phyloP scores from a whole-genome alignment of 2,329 filamentous ascomycete species.

The Fonsecaea monophora region DNA sequence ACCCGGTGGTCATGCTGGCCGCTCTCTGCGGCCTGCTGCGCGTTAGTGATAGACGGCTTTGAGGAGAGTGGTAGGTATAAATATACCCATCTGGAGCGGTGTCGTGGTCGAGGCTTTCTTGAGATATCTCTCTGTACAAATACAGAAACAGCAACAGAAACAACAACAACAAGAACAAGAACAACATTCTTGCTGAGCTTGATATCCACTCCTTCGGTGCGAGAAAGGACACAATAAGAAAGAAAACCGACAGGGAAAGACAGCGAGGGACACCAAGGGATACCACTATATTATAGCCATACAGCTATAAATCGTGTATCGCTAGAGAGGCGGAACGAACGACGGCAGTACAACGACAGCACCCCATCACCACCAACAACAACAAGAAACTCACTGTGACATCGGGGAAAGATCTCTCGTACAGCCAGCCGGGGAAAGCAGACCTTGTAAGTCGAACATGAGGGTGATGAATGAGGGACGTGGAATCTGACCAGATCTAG shows the following conservation, averaged over 20 bases:
- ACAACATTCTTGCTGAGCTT: not conserved
- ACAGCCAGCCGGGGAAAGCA: not conserved
- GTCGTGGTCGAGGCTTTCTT: not conserved
- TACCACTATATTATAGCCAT: not conserved
- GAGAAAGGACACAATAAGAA: too few species aligned
- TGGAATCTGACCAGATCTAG: not conserved
- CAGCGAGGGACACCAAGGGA: not conserved
- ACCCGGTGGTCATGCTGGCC: constrained; percentile 1
- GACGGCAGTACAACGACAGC: not conserved
- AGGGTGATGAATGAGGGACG: not conserved
- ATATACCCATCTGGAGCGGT: not conserved
- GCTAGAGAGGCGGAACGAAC: not conserved
- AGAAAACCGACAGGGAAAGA: not conserved
- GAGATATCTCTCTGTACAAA: too few species aligned
- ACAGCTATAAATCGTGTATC: not conserved
- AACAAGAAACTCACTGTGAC: not conserved
- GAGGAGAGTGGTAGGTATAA: not conserved
- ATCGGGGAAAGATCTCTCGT: not conserved
- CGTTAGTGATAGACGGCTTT: not conserved
- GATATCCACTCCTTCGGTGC: not conserved
- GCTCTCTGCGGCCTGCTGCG: too few species aligned
- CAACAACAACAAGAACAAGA: not conserved
- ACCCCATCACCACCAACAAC: not conserved
- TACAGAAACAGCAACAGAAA: not conserved
- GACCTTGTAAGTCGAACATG: not conserved